Percentiles rank a stretch among this genome's conserved stretches.
These are phyloP conservation scores for Saturnispora sekii DNA, from an alignment of 805 yeast species.

Conservation along the genomic window DNA sequence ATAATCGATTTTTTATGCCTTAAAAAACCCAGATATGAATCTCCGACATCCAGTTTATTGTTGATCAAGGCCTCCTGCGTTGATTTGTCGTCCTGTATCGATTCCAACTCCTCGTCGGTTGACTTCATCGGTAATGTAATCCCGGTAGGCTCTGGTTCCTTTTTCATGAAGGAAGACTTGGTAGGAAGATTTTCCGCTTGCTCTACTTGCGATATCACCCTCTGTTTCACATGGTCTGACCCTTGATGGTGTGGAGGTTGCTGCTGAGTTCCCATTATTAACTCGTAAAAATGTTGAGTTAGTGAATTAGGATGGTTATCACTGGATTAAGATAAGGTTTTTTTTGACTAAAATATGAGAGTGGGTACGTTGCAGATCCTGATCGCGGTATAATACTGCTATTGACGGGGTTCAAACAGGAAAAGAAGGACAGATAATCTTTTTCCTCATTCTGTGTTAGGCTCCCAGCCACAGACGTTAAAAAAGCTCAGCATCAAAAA, in stretches of 20 bases:
- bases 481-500: neutral
- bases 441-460: neutral
- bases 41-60: constrained; percentile 2
- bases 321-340: too few species aligned
- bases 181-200: constrained; percentile 5
- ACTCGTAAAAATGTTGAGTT: too few species aligned
- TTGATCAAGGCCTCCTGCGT: neutral
- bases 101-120: too few species aligned
- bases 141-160: too few species aligned
- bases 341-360: too few species aligned
- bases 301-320: too few species aligned
- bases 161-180: constrained; percentile 4
- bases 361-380: too few species aligned
- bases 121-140: neutral
- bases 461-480: neutral
- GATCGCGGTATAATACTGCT: too few species aligned
- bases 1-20: constrained; percentile 3
- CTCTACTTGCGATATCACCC: constrained; percentile 6
- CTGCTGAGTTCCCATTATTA: neutral
- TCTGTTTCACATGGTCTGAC: neutral
- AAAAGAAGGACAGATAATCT: too few species aligned
- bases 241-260: neutral
- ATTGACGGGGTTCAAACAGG: too few species aligned
- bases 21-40: constrained; percentile 6
- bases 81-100: neutral